Evolutionary conservation across 1,284 basidiomycete genomes (phyloP).

Genomic region (Cryptococcus amylolentus): DNA sequence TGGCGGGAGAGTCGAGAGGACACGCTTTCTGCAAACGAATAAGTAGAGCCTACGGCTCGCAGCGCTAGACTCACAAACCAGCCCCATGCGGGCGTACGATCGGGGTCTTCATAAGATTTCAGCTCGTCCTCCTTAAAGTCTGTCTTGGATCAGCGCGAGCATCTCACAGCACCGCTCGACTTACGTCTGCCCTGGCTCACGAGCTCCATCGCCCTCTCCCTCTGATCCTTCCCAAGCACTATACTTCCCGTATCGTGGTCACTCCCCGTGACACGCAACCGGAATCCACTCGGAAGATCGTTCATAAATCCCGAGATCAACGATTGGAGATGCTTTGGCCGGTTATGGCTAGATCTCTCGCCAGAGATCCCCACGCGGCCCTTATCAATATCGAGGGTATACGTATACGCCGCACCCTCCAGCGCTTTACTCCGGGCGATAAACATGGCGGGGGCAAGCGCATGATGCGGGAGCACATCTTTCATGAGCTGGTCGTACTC

Average conservation of each 20-base stretch:
- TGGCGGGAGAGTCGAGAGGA: constrained; percentile 44
- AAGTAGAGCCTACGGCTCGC: not conserved
- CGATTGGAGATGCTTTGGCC: constrained; percentile 34
- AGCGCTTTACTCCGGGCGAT: constrained; percentile 29
- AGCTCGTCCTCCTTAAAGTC: constrained; percentile 48
- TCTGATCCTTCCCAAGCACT: constrained; percentile 49
- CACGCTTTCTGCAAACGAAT: constrained; percentile 40
- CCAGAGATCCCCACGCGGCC: constrained; percentile 27
- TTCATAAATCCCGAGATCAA: constrained; percentile 42
- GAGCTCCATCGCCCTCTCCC: constrained; percentile 45
- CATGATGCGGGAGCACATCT: constrained; percentile 45
- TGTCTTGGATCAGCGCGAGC: constrained; percentile 19
- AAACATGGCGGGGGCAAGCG: constrained; percentile 39
- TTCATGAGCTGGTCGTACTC: constrained; percentile 52
- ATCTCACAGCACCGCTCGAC: constrained; percentile 14
- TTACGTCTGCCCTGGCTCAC: constrained; percentile 46
- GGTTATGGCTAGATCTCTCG: constrained; percentile 21
- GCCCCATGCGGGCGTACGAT: constrained; percentile 44
- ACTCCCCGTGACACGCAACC: constrained; percentile 40
- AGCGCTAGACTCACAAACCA: constrained; percentile 43
- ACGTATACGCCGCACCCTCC: constrained; percentile 33
- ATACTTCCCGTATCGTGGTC: constrained; percentile 48
- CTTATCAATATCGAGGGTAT: constrained; percentile 35
- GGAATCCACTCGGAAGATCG: constrained; percentile 37
- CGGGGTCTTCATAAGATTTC: constrained; percentile 42